Base-by-base conservation (phyloP, 495 filamentous ascomycete species). In the Lophiotrema nucula region DNA sequence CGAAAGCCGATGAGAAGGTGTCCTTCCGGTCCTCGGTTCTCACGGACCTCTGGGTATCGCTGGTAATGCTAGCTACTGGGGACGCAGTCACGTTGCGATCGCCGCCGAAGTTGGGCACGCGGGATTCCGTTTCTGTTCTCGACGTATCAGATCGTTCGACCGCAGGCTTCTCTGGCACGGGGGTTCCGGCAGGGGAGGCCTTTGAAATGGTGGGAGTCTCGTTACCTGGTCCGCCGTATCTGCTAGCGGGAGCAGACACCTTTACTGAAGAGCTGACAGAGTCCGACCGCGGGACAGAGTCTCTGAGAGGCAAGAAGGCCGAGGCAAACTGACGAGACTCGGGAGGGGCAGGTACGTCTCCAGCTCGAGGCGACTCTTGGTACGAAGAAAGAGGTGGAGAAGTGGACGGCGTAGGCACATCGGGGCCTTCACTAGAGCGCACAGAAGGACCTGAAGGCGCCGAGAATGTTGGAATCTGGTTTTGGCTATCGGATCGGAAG, bases 161-260 rank as follows among this genome's bases (percentile, higher is more conserved):
- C 8, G 10, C 45, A 47, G 47, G 33, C 33, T 70, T 51, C 47
- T 81, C 78, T 21, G 77, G 76, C 25, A 76, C 75, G n/a, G 77
- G 73, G 38, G 77, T 77, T 19, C 70, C 61, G 25, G 72, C 70
- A 26, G 71, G 73, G 42, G 70, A 64, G 12, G 51, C 56, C 39
- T 62, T 64, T 19, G 59, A 57, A 37, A 81, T 78, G 3, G 81
- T 82, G 18, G 83, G 82, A 1, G 83, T 83, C 37, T 84, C 87
- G 31, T 80, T 68, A 4, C 79, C 81, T 24, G 80, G 69, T 33
- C 85, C 72, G 47, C 83, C 85, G 66, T 81, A 82, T 47, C 87
- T 80, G 67, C 88, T 90, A 38, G 81, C 86, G 23, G 91, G 85
- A n/a, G 90, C 87, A 15, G 88, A 86, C 24, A 87, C 87, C 73